Base-by-base conservation (phyloP, 306 rosid genomes). In the Fagus sylvatica region DNA sequence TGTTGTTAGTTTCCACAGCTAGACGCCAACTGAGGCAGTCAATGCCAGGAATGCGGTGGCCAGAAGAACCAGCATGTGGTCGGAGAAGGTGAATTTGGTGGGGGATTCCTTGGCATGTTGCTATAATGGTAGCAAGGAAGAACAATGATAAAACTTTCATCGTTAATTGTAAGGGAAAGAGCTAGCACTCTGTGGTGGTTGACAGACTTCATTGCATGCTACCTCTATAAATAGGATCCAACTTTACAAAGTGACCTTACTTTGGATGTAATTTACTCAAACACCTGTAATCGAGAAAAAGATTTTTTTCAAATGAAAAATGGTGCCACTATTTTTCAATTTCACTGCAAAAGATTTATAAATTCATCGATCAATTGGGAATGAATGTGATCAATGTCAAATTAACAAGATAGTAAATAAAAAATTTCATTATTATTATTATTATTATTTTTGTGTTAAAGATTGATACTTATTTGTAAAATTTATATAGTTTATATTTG, bases 1-100 rank as follows among this genome's bases (percentile, higher is more conserved):
- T n/a, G 73, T 69, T 69, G 73, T 69, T 11, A 6, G 55, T 69
- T 28, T 69, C 73, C 28, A 69, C 54, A 12, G 54, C 39, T 2
- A 70, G 56, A 4, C 40, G 57, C 74, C 57, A 43, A 46, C 41
- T 70, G 10, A 10, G 55, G 22, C 57, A 48, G 3, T 15, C 9
- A 19, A 48, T 7, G 3, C 74, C 28, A 2, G 36, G 39, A 28
- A 28, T 28, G 41, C 2, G 74, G 40, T 51, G 7, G 40, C 56
- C 39, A 30, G 5, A 7, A 1, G 39, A 34, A 2, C 53, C 30
- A 15, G 70, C 34, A 3, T 65, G 34, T n/a, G 32, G 60, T 54
- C 19, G 17, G 6, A 17, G 30, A 5, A n/a, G 30, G 9, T n/a
- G 28, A 3, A 54, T 60, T 60, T 60, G 39, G 67, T 32, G 39